Percentiles rank a stretch among this genome's conserved stretches.
Evolutionary conservation across 1,284 basidiomycete genomes (phyloP).

Genomic region (Leccinum subrobustum): DNA sequence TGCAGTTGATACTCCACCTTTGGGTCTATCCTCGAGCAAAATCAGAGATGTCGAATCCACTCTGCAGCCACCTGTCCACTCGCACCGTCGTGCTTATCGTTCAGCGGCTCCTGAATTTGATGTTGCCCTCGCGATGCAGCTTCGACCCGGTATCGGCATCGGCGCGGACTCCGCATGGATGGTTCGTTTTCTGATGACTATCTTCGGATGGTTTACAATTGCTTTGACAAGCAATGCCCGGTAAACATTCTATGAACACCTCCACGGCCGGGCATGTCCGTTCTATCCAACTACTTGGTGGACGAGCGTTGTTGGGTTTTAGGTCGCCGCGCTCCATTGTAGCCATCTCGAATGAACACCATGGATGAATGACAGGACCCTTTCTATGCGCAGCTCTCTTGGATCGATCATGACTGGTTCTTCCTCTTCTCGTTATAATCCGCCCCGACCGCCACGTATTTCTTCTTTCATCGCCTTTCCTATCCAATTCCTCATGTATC

Average conservation of each 20-base stretch:
- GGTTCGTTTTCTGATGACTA: conserved; percentile 72
- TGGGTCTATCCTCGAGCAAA: conserved; percentile 22
- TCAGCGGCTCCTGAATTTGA: conserved; percentile 51
- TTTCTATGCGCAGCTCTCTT: conserved; percentile 9
- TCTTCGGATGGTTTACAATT: conserved; percentile 74
- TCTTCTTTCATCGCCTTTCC: neutral
- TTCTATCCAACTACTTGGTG: conserved; percentile 2
- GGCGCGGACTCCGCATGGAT: conserved; percentile 76
- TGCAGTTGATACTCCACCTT: conserved; percentile 34
- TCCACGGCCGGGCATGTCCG: neutral
- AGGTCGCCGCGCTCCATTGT: neutral
- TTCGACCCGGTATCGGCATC: conserved; percentile 61
- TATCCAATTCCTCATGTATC: neutral
- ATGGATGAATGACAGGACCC: conserved; percentile 5
- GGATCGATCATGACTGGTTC: conserved; percentile 3
- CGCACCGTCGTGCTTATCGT: conserved; percentile 34
- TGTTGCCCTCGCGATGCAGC: conserved; percentile 73
- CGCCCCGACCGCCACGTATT: neutral
- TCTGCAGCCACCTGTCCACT: conserved; percentile 16
- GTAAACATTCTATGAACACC: conserved; percentile 11
- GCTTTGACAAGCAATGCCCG: conserved; percentile 25
- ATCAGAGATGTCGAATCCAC: conserved; percentile 1
- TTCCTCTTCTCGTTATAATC: neutral
- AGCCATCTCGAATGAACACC: conserved; percentile 11
- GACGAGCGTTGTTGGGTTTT: neutral